These are phyloP conservation scores for Exophiala mesophila DNA, from an alignment of 2,329 filamentous ascomycete species.

Conservation along the genomic window DNA sequence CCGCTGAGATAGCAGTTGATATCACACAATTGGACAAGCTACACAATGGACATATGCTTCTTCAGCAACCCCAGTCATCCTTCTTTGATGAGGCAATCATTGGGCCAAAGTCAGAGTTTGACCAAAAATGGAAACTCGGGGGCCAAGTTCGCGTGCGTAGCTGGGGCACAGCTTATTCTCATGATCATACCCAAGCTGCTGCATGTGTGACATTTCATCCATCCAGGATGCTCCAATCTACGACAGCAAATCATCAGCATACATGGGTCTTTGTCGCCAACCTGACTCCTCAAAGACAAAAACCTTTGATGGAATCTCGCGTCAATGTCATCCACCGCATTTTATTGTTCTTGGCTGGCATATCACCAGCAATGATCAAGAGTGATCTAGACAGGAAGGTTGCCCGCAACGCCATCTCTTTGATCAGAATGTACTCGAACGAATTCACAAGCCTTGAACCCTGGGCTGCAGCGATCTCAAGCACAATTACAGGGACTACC, in stretches of 20 bases:
- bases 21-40: conserved; percentile 2
- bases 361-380: conserved; percentile 4
- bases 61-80: neutral
- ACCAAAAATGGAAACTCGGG: conserved; percentile 46
- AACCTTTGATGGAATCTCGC: neutral
- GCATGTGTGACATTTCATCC: conserved; percentile 51
- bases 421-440: conserved; percentile 8
- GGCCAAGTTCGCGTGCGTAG: conserved; percentile 46
- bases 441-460: neutral
- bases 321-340: conserved; percentile 9
- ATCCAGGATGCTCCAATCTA: conserved; percentile 53
- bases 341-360: conserved; percentile 5
- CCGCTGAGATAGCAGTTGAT: neutral
- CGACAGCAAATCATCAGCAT: conserved; percentile 11
- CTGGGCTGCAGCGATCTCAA: conserved; percentile 4
- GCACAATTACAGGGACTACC: too few species aligned
- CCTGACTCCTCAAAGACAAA: neutral
- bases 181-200: conserved; percentile 43
- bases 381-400: conserved; percentile 14
- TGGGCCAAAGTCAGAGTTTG: conserved; percentile 34
- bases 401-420: conserved; percentile 6
- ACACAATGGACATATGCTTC: neutral
- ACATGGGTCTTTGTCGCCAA: conserved; percentile 10
- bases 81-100: conserved; percentile 9
- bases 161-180: conserved; percentile 49